Percentiles rank a stretch among this genome's conserved stretches.
Evolutionary conservation across 257 asterid species (phyloP).

Genomic region (Jacaranda mimosifolia): DNA sequence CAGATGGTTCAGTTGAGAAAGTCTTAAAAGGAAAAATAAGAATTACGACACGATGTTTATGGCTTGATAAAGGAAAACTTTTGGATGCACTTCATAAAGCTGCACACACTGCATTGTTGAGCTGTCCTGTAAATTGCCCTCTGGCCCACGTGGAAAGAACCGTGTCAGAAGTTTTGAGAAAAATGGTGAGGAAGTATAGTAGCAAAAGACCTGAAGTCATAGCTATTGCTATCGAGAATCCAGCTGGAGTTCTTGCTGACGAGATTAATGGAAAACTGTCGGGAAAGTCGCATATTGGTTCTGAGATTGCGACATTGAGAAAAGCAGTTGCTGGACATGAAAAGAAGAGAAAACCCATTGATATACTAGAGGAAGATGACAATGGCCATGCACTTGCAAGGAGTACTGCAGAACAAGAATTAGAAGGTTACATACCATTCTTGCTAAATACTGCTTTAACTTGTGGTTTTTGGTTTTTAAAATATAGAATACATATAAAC

Average conservation of each 20-base stretch:
- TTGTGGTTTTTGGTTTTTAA: neutral
- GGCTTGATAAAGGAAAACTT: constrained; percentile 99
- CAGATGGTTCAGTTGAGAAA: constrained; percentile 56
- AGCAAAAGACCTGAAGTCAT: constrained; percentile 96
- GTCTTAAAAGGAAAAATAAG: constrained; percentile 87
- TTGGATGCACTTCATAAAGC: constrained; percentile 96
- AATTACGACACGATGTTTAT: constrained; percentile 96
- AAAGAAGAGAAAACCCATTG: constrained; percentile 49
- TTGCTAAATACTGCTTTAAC: constrained; percentile 26
- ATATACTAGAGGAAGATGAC: constrained; percentile 57
- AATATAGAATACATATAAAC: neutral
- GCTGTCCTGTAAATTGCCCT: constrained; percentile 91
- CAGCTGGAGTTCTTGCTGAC: constrained; percentile 81
- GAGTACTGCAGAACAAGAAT: constrained; percentile 48
- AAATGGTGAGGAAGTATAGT: constrained; percentile 90
- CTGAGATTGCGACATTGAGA: constrained; percentile 63
- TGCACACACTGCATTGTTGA: constrained; percentile 92
- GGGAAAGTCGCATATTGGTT: constrained; percentile 57
- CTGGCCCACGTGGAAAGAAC: constrained; percentile 90
- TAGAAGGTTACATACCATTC: constrained; percentile 60
- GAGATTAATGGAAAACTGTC: constrained; percentile 80
- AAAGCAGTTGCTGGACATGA: constrained; percentile 65
- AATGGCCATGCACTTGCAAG: constrained; percentile 42
- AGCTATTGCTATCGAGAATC: constrained; percentile 87
- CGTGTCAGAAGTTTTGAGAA: constrained; percentile 90